Evolutionary conservation across 2,329 filamentous ascomycete species (phyloP), one percentile per base, ranked within the genome.

Genomic region (Blastomyces emzantsi): DNA sequence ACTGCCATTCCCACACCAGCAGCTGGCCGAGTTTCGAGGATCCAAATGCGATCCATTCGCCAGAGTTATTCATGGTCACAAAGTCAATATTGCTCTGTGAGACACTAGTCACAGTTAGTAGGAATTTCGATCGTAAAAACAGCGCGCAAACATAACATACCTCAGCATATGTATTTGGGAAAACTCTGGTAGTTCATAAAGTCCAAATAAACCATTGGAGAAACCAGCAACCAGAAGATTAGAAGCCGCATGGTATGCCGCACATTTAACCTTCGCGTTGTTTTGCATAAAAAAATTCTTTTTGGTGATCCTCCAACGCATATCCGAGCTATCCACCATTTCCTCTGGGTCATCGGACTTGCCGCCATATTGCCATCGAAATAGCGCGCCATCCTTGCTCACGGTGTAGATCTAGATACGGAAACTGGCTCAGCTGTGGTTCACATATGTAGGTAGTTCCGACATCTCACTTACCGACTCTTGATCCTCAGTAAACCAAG

Each of bases 1-100:
- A 99, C 74, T 97, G 93, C 92, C 95, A 99, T 75, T 99, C 94
- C 94, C 94, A 99, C 3, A 99, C 94, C 3, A 99, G 80, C n/a
- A 99, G 81, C 73, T 99, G 94, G 0, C 95, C 95, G 5, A 96
- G 83, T 71, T 95, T 95, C 1, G 94, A 96, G 0, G 95, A 94
- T 17, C 93, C 94, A 74, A 99, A 97, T 0, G 95, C 95, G 28
- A 99, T 80, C 94, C 94, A 99, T 78, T 97, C 93, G 61, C 94
- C 94, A 41, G 88, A 90, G 74, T 90, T 89, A 78, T 97, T 99
- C 72, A 97, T 91, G 0, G 92, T 90, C 63, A 97, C 90, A 70
- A 90, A 92, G 73, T 97, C 93, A 66, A 99, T 97, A 69, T 95
- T 90, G 70, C 94, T 96, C 75, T 97, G 92, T 0, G 94, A 97